phyloP scores from a whole-genome alignment of 1,284 basidiomycete species.

The Moesziomyces globuligerus region DNA sequence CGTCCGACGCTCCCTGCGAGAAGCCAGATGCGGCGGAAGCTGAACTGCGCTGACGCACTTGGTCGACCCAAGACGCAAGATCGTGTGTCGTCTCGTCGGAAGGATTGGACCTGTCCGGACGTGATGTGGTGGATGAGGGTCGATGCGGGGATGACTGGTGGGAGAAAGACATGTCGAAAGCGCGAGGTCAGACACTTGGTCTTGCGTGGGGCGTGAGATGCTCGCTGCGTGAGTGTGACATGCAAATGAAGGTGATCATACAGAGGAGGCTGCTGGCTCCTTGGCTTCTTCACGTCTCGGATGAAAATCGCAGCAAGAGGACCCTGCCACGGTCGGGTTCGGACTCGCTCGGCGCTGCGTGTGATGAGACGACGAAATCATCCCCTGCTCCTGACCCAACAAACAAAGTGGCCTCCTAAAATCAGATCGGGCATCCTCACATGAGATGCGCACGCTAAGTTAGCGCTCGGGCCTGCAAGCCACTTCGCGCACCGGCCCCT shows the following conservation, averaged over 20 bases:
- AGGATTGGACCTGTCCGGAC: conserved; percentile 9
- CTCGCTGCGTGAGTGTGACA: not conserved
- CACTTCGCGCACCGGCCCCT: no score
- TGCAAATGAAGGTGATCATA: not conserved
- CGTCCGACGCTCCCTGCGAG: conserved; percentile 4
- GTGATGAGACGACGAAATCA: not conserved
- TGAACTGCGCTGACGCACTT: conserved; percentile 41
- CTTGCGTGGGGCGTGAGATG: not conserved
- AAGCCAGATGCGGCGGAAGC: conserved; percentile 10
- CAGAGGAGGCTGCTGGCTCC: not conserved
- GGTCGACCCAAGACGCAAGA: conserved; percentile 42
- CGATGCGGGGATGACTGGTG: conserved; percentile 13
- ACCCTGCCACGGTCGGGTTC: not conserved
- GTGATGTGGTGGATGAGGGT: conserved; percentile 9
- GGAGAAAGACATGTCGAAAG: conserved; percentile 18
- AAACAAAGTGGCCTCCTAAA: not conserved
- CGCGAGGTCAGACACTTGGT: not conserved
- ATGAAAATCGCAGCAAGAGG: no score
- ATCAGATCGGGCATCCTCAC: not conserved
- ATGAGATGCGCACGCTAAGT: no score
- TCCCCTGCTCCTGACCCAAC: not conserved
- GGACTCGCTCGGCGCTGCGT: not conserved
- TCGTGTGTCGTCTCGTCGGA: conserved; percentile 33
- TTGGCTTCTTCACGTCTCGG: not conserved
- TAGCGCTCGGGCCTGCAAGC: not conserved